Evolutionary conservation across 208 protist genomes (phyloP), one percentile per base, ranked within the genome.

Genomic region (Endotrypanum monterogeii): DNA sequence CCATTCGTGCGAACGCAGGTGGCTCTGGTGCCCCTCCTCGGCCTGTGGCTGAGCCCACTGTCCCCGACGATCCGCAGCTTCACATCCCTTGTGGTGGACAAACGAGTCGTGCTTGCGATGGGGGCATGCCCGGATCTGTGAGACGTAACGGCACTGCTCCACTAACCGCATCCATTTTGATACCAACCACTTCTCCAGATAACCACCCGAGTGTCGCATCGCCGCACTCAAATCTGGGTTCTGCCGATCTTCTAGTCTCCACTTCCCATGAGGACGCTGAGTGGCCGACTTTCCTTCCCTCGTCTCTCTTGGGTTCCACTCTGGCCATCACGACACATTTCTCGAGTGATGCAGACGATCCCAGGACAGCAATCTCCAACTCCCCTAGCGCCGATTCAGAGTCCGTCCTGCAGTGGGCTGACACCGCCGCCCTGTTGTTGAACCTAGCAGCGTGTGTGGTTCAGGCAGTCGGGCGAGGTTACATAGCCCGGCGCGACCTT

Each of bases 401-500:
- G 44, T 28, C 23, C n/a, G 32, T 51, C 5, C 60, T 57, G 7
- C 50, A 2, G n/a, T 32, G 55, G 35, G 30, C 56, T 25, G 48
- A 39, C 46, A 55, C 67, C 28, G 76, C 69, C 16, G 65, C 63
- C 1, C 76, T 65, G 77, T 46, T 83, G 23, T 4, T 37, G 8
- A 35, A n/a, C 30, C 56, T 75, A 18, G 67, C 63, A n/a, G 74
- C 72, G 20, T 55, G 44, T 11, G 75, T 78, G 6, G 23, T 83
- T 14, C 85, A 89, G 68, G 39, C 72, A 2, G 66, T 80, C 9
- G 82, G 85, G 46, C 81, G 85, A 20, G 85, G 76, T 46, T 89
- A 84, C 76, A 12, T 73, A 0, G 76, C 61, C 14, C 71, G 79
- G 0, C 79, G 75, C 32, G 14, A 30, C 25, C 51, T 80, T 4